Evolutionary conservation across 106 monocot species (phyloP), one percentile per base, ranked within the genome.

Genomic region (Dendrobium catenatum): DNA sequence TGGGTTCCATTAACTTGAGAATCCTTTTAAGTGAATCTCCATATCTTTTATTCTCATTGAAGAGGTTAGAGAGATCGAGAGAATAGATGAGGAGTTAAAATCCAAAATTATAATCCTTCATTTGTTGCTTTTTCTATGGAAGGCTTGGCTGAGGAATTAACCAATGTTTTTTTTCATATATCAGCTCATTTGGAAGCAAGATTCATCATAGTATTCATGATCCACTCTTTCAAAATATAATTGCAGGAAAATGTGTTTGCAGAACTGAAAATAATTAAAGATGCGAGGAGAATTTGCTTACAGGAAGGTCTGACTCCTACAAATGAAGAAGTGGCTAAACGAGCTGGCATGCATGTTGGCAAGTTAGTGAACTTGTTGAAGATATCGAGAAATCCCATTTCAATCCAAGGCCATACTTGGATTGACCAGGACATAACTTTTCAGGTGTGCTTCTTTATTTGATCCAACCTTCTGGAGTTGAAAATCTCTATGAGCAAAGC

Each of bases 231-330:
- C 4, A 24, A 64, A 64, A n/a, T 22, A 64, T 59, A 27, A 64
- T 77, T 80, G 76, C 86, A 96, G 96, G 88, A 90, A 72, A 92
- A 91, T 81, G 87, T 94, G 6, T 92, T 85, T 84, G 90, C 79
- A 40, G 87, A 86, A 81, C 79, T 96, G 79, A 96, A 88, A 86
- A 92, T 79, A 76, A 88, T 96, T 31, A 85, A 80, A 27, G 55
- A 75, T 51, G 87, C 82, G 55, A 96, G 86, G 72, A 86, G 76
- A 78, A 73, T 80, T 22, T 92, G 75, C 81, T 81, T 88, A 64
- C 85, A 83, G 82, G 88, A 90, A 88, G 94, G 96, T 20, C 79
- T 80, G 76, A 55, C 76, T 55, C 96, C 96, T 61, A 85, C 84
- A 55, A 86, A 89, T 72, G 85, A 89, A 81, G 92, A 92, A 78